Percentiles rank a stretch among this genome's conserved stretches.
phyloP scores from a whole-genome alignment of 495 filamentous ascomycete species.

The Penicillium turbatum region DNA sequence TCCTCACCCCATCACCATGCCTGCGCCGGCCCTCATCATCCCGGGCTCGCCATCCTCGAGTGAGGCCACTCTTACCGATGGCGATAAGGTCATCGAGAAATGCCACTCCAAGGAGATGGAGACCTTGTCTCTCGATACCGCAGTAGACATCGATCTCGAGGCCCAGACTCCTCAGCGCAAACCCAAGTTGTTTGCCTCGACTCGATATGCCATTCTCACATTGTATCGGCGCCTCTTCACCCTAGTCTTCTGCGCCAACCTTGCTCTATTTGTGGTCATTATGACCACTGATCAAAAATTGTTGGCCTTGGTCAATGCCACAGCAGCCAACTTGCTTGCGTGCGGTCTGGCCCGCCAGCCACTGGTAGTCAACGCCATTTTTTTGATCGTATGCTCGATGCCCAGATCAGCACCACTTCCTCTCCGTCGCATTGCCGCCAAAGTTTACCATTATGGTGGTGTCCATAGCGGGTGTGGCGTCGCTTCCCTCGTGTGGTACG shows the following conservation, averaged over 20 bases:
- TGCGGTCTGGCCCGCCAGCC: constrained; percentile 69
- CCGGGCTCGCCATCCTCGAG: constrained; percentile 15
- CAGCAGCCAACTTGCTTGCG: constrained; percentile 48
- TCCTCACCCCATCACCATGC: constrained; percentile 20
- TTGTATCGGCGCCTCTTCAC: constrained; percentile 53
- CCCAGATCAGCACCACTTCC: constrained; percentile 58
- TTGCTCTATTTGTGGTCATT: constrained; percentile 46
- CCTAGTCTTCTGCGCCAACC: constrained; percentile 49
- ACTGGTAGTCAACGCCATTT: constrained; percentile 69
- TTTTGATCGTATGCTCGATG: constrained; percentile 53
- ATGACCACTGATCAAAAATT: constrained; percentile 33
- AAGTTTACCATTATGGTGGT: constrained; percentile 75
- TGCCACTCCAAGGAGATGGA: constrained; percentile 26
- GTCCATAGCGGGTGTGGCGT: constrained; percentile 70
- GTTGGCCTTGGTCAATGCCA: constrained; percentile 44
- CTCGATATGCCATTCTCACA: constrained; percentile 40
- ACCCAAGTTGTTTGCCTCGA: constrained; percentile 27
- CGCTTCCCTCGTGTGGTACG: constrained; percentile 66
- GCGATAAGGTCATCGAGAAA: constrained; percentile 21
- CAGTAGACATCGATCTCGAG: constrained; percentile 33
- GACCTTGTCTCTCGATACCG: background rate
- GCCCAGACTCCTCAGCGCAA: constrained; percentile 16
- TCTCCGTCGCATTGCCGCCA: constrained; percentile 61
- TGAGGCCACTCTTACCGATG: constrained; percentile 25
- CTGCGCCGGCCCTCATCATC: constrained; percentile 19